A percentile compares a stretch with the other conserved stretches of the same genome.
Evolutionary conservation across 345 rosid genomes (phyloP).

Genomic region (Moricandia arvensis): DNA sequence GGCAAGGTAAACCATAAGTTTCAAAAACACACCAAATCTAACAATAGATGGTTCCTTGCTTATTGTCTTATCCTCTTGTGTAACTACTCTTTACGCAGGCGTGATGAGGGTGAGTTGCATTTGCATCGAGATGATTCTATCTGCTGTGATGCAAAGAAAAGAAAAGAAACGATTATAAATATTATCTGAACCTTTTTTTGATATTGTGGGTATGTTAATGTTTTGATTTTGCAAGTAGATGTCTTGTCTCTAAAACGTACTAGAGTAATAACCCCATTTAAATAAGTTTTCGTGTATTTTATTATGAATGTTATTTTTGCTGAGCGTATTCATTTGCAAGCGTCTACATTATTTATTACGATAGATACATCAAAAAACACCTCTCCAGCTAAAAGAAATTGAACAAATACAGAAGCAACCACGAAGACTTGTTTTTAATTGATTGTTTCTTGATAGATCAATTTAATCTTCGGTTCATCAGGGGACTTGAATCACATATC

Average conservation of each 20-base stretch:
- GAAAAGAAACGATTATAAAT: slow-evolving; percentile 7
- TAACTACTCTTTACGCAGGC: slow-evolving; percentile 12
- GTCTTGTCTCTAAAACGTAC: slow-evolving; percentile 24
- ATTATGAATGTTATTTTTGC: slow-evolving; percentile 11
- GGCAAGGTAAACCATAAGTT: slow-evolving; percentile 49
- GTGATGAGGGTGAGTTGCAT: background rate
- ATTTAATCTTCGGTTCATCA: background rate
- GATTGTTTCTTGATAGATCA: background rate
- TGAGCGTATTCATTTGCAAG: background rate
- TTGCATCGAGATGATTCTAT: slow-evolving; percentile 14
- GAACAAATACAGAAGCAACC: background rate
- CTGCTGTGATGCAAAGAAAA: background rate
- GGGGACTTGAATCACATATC: background rate
- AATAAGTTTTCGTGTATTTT: slow-evolving; percentile 22
- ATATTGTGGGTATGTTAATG: slow-evolving; percentile 24
- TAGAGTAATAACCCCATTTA: slow-evolving; percentile 6
- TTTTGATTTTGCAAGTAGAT: slow-evolving; percentile 22
- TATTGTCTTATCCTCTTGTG: background rate
- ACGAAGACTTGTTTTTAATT: background rate
- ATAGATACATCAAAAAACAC: background rate
- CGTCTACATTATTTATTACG: background rate
- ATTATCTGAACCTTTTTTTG: slow-evolving; percentile 13
- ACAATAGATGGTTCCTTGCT: background rate
- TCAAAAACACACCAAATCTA: background rate
- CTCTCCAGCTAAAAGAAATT: slow-evolving; percentile 14